phyloP scores from a whole-genome alignment of 1,284 basidiomycete species.

The Blastosporella zonata region DNA sequence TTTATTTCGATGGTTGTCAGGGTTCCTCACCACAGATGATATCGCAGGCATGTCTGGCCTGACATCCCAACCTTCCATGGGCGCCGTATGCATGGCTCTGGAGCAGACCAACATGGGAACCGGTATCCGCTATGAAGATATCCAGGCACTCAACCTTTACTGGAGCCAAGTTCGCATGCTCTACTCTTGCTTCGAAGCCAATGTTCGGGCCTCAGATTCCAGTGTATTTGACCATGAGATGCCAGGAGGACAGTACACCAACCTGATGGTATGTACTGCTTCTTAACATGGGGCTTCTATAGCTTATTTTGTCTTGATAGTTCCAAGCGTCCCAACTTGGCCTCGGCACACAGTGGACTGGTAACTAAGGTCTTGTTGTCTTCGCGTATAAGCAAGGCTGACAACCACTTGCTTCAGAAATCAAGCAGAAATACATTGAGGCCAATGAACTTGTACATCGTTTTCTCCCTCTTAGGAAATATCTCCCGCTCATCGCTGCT shows the following conservation, averaged over 20 bases:
- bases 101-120: slow-evolving; percentile 96
- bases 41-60: slow-evolving; percentile 90
- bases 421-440: slow-evolving; percentile 99
- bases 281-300: slow-evolving; percentile 9
- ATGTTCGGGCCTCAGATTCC: slow-evolving; percentile 94
- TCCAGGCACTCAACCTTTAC: slow-evolving; percentile 96
- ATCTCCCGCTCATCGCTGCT: slow-evolving; percentile 14
- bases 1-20: not conserved
- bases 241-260: slow-evolving; percentile 98
- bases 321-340: slow-evolving; percentile 99
- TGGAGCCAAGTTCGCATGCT: slow-evolving; percentile 97
- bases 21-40: slow-evolving; percentile 6
- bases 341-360: slow-evolving; percentile 94
- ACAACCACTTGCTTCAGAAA: slow-evolving; percentile 51
- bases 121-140: slow-evolving; percentile 96
- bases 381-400: slow-evolving; percentile 13
- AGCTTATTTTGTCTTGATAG: slow-evolving; percentile 37
- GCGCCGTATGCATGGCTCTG: slow-evolving; percentile 89
- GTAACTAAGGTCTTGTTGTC: slow-evolving; percentile 33
- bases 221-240: slow-evolving; percentile 99
- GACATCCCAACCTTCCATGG: slow-evolving; percentile 99
- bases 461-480: slow-evolving; percentile 7
- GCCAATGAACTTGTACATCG: slow-evolving; percentile 83
- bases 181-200: slow-evolving; percentile 98
- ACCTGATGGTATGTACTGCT: slow-evolving; percentile 70